phyloP scores from a whole-genome alignment of 2,329 filamentous ascomycete genomes.

The Ceratocystis alfenasii region DNA sequence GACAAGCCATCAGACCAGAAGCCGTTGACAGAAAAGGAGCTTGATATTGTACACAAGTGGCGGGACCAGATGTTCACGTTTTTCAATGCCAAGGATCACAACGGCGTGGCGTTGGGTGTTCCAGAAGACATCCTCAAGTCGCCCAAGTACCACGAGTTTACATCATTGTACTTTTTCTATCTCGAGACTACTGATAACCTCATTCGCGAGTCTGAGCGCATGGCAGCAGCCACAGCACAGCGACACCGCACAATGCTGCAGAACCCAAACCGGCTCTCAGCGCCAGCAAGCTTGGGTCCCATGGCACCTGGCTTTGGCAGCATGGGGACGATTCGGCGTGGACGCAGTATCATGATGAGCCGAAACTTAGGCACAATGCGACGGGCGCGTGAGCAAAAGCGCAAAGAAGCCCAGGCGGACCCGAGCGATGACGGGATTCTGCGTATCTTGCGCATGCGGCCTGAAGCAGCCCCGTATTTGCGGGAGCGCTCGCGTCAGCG shows the following conservation, averaged over 20 bases:
- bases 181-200: constrained; percentile 84
- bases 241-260: constrained; percentile 58
- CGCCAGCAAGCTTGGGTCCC: constrained; percentile 41
- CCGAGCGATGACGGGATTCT: constrained; percentile 98
- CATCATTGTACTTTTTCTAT: constrained; percentile 97
- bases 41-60: constrained; percentile 94
- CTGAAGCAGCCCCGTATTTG: constrained; percentile 76
- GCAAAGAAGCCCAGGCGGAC: constrained; percentile 89
- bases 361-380: constrained; percentile 93
- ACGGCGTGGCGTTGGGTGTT: constrained; percentile 72
- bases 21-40: constrained; percentile 71
- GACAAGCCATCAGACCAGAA: constrained; percentile 85
- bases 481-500: constrained; percentile 87
- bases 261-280: constrained; percentile 54
- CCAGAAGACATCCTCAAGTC: constrained; percentile 86
- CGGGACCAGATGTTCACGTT: constrained; percentile 81
- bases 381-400: constrained; percentile 88
- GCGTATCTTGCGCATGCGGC: constrained; percentile 85
- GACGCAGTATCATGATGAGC: constrained; percentile 81
- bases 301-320: constrained; percentile 54
- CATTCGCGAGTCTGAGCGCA: constrained; percentile 88
- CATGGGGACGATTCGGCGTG: constrained; percentile 53
- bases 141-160: constrained; percentile 95
- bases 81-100: constrained; percentile 85
- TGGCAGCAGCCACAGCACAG: constrained; percentile 76